phyloP scores from a whole-genome alignment of 2,329 filamentous ascomycete species.

The Verticillium longisporum region DNA sequence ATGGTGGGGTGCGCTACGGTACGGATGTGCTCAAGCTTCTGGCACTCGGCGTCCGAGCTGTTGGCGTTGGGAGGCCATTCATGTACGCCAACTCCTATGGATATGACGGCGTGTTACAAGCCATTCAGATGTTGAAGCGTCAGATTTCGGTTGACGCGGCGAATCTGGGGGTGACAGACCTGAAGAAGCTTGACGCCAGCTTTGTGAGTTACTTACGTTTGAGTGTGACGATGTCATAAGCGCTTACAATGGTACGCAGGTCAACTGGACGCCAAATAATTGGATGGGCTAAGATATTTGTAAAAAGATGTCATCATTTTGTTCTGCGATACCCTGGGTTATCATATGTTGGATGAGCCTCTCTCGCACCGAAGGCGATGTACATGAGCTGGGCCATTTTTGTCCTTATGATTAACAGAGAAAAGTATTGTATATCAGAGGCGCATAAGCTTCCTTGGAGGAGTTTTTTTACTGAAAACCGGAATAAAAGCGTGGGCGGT shows the following conservation, averaged over 20 bases:
- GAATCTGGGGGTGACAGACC: background rate
- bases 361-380: too few relatives aligned
- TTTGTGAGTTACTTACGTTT: background rate
- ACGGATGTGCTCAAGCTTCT: constrained; percentile 33
- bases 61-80: constrained; percentile 34
- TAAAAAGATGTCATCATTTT: background rate
- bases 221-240: background rate
- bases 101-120: background rate
- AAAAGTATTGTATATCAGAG: too few relatives aligned
- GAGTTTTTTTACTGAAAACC: too few relatives aligned
- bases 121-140: constrained; percentile 3
- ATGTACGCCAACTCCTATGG: constrained; percentile 6
- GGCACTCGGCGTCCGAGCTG: constrained; percentile 30
- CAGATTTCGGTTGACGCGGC: constrained; percentile 3
- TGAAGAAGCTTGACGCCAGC: background rate
- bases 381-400: too few relatives aligned
- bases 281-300: background rate
- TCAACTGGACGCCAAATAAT: background rate
- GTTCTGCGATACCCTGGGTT: background rate
- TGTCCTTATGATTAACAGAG: too few relatives aligned
- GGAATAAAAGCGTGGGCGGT: too few relatives aligned
- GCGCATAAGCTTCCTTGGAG: too few relatives aligned
- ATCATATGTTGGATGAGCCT: background rate
- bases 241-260: background rate
- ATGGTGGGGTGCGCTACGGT: constrained; percentile 31